These are phyloP conservation scores for Ceratobasidium sp. DNA, from an alignment of 1,284 basidiomycete species.

Conservation along the genomic window DNA sequence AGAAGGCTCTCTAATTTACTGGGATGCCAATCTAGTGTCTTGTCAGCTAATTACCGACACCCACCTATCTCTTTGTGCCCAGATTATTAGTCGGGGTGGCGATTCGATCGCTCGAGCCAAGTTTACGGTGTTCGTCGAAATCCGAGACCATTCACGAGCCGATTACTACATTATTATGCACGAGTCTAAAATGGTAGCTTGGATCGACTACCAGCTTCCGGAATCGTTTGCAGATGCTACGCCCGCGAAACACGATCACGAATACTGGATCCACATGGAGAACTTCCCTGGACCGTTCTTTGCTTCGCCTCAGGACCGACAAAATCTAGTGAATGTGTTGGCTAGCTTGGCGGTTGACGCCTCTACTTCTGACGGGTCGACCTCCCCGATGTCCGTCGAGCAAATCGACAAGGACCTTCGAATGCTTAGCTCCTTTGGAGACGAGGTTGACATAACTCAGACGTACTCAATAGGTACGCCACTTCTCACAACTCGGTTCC, in stretches of 20 bases:
- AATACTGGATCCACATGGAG: conserved; percentile 42
- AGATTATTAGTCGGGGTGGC: conserved; percentile 11
- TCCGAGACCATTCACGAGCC: background rate
- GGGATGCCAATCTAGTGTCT: conserved; percentile 16
- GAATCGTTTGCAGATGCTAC: conserved; percentile 17
- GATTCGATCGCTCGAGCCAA: background rate
- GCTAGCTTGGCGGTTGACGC: conserved; percentile 29
- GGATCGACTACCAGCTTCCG: conserved; percentile 2
- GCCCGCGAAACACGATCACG: conserved; percentile 28
- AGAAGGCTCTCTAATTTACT: conserved; percentile 30
- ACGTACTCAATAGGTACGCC: conserved; percentile 32
- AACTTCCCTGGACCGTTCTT: conserved; percentile 36
- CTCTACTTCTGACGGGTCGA: conserved; percentile 30
- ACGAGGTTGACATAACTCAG: conserved; percentile 6
- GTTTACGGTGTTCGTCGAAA: conserved; percentile 25
- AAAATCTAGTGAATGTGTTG: conserved; percentile 18
- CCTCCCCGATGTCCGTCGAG: conserved; percentile 24
- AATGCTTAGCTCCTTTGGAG: conserved; percentile 9
- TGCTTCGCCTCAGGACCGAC: conserved; percentile 16
- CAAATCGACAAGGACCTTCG: conserved; percentile 12
- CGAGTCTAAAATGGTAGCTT: conserved; percentile 20
- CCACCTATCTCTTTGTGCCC: background rate
- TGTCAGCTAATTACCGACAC: conserved; percentile 11
- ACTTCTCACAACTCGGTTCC: background rate
- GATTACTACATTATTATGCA: conserved; percentile 32